Base-by-base conservation (phyloP, 2,329 filamentous ascomycete genomes). In the Aspergillus fumigatiaffinis region DNA sequence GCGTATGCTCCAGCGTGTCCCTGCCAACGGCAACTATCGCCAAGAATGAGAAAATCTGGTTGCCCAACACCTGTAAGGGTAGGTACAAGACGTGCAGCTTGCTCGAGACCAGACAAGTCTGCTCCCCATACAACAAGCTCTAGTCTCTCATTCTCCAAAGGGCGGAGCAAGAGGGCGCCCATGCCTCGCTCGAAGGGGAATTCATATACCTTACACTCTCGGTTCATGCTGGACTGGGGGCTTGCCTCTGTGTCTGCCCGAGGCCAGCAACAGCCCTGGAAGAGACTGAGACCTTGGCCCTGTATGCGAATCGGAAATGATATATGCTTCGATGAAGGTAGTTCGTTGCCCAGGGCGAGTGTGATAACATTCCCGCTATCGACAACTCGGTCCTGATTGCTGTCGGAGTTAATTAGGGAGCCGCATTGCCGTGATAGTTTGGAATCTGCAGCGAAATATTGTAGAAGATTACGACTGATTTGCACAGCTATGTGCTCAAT, bases 41-140 rank as follows among this genome's bases (percentile, higher is more conserved):
- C 74, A 28, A 82, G 62, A 2, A 86, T 67, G 4, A 85, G 72
- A 62, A 84, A 85, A 62, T 86, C 82, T 12, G 84, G 83, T 62
- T 84, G 81, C 0, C 83, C 82, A 51, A 78, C 79, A 8, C 84
- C 83, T 20, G 83, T 82, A 52, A 84, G 67, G 62, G 80, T 79
- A 0, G 84, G 83, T 25, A 84, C 73, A 41, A 86, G 69, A 29
- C 82, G 76, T 4, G 80, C 77, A 44, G 82, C 83, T 55, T 79
- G 75, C 32, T 72, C 69, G 50, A 85, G 67, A 5, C 78, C 79
- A 23, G 72, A 68, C 23, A 70, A 68, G 67, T 84, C 79, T 25
- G 66, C 64, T 17, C 82, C 84, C 84, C 83, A 86, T 6, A 86
- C 67, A 3, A 85, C 77, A 38, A 86, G 68, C 63, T 84, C 82